Conservation (phyloP, 2,329 filamentous ascomycete genomes). For the Fonsecaea erecta region DNA sequence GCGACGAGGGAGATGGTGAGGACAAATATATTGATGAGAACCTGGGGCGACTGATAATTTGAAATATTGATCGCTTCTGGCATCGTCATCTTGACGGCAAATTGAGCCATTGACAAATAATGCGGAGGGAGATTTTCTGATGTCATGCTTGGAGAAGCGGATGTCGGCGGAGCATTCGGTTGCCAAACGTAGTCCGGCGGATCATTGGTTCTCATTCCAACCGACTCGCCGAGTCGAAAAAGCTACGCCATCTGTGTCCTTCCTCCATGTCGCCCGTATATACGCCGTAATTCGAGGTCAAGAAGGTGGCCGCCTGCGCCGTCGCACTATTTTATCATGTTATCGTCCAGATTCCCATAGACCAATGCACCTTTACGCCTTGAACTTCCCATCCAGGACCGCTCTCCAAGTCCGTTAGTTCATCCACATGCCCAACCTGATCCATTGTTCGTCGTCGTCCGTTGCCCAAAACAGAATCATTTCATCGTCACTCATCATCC, state of each 20-base stretch:
- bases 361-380: neutral
- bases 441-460: neutral
- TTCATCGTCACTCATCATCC: conserved; percentile 1
- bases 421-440: neutral
- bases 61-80: neutral
- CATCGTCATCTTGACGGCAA: conserved; percentile 9
- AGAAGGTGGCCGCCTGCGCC: neutral
- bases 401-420: neutral
- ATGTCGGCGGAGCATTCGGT: neutral
- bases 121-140: neutral
- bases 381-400: no score
- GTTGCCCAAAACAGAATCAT: neutral
- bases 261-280: neutral
- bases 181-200: neutral
- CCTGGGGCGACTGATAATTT: neutral
- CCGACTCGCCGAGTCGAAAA: neutral
- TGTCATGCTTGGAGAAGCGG: conserved; percentile 1
- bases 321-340: neutral
- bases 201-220: neutral
- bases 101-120: conserved; percentile 2
- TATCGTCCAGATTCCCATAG: neutral
- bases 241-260: neutral
- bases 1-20: conserved; percentile 14
- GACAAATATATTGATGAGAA: conserved; percentile 8
- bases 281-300: neutral